Evolutionary conservation across 2,329 filamentous ascomycete species (phyloP), one percentile per base, ranked within the genome.

Genomic region (Boeremia exigua): DNA sequence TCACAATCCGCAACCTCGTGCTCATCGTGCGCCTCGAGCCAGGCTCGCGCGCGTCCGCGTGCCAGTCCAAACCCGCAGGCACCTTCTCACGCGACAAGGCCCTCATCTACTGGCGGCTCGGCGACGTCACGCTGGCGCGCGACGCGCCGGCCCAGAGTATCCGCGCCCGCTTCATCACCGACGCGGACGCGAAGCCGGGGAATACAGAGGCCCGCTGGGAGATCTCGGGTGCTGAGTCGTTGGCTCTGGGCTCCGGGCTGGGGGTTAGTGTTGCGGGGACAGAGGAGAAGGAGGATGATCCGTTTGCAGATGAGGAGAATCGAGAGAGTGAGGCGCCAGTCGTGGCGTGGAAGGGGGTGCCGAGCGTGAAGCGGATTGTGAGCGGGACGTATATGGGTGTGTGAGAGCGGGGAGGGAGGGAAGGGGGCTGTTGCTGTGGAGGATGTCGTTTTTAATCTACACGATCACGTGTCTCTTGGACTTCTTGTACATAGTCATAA

Each of bases 171-270:
- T 90, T 99, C 65, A 79, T 88, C 23, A 91, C 90, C 0, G 88
- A 93, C 30, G 86, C 85, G 23, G 82, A 86, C 47, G 86, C 90
- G 0, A 86, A 86, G 60, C 85, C 90, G 5, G 92, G 92, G 0
- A 87, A 86, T 49, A 84, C 96, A 8, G 94, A 99, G 73, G 91
- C 91, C 0, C 82, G 88, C 52, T 97, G 93, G 87, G 92, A 96
- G 72, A 79, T 89, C 19, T 67, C 57, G 23, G 82, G 79, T 2
- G 79, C 83, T 34, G 77, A 83, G 29, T 77, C 78, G 14, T 60
- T 71, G 7, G 76, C 67, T 3, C 65, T 84, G 0, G 84, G 84
- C 0, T 89, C 86, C 61, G 87, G 86, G 9, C 84, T 97, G 52
- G 88, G 86, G 4, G 75, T 82, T 8, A 80, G 75, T 50, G 67